Percentiles rank a stretch among this genome's conserved stretches.
Conservation (phyloP, 306 rosid species). For the Abrus precatorius region DNA sequence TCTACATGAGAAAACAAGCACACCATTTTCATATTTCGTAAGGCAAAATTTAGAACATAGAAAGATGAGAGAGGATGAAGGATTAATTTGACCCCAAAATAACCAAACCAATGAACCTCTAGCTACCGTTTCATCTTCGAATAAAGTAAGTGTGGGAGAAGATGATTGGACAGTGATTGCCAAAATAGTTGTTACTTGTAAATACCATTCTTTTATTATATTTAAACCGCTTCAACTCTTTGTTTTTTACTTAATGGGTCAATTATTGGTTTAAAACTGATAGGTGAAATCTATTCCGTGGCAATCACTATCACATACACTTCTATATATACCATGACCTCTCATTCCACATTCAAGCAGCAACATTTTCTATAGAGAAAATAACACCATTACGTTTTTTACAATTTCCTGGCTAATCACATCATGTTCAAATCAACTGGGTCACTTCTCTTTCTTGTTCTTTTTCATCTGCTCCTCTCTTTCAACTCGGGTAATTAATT, state of each 20-base stretch:
- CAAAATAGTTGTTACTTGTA: neutral
- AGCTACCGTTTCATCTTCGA: conserved; percentile 11
- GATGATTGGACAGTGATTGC: neutral
- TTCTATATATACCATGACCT: conserved; percentile 36
- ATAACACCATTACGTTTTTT: conserved; percentile 4
- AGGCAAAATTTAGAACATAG: neutral
- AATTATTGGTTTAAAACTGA: conserved; percentile 5
- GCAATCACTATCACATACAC: neutral
- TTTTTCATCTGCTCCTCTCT: conserved; percentile 43
- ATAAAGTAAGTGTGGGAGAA: neutral
- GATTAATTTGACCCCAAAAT: too few relatives aligned
- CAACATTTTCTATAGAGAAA: neutral
- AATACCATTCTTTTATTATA: neutral
- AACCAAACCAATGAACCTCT: neutral
- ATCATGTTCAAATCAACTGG: conserved; percentile 48
- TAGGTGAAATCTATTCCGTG: neutral
- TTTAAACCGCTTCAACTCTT: conserved; percentile 11
- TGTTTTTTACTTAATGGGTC: neutral
- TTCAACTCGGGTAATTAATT: conserved; percentile 45
- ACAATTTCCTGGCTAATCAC: neutral
- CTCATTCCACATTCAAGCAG: conserved; percentile 5
- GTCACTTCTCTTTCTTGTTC: conserved; percentile 31
- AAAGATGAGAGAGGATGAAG: neutral
- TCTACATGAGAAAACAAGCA: neutral
- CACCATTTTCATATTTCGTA: neutral